These are phyloP conservation scores for Grosmannia clavigera DNA, from an alignment of 2,329 filamentous ascomycete species.

Conservation along the genomic window DNA sequence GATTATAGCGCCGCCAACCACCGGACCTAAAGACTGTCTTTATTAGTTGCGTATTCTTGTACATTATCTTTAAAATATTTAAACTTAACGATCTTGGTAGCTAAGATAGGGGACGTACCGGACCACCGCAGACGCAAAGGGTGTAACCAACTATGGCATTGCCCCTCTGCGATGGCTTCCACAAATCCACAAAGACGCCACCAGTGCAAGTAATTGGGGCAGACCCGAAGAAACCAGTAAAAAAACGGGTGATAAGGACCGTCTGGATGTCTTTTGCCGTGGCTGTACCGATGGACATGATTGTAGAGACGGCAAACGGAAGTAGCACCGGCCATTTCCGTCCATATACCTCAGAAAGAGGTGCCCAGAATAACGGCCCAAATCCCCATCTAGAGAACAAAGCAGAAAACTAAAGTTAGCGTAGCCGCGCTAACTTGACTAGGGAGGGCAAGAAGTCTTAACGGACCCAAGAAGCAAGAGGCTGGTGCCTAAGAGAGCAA, in stretches of 20 bases:
- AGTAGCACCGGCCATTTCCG: too few relatives aligned
- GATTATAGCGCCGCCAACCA: background rate
- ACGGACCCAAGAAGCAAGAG: conserved; percentile 35
- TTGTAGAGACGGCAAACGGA: too few relatives aligned
- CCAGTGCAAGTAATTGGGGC: conserved; percentile 59
- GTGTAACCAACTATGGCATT: conserved; percentile 52
- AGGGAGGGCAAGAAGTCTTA: too few relatives aligned
- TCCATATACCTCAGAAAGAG: too few relatives aligned
- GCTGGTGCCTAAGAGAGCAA: conserved; percentile 31
- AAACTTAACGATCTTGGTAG: background rate
- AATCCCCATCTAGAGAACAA: too few relatives aligned
- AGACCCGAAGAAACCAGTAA: conserved; percentile 47
- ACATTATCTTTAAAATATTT: background rate
- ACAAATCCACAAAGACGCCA: conserved; percentile 56
- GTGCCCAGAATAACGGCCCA: too few relatives aligned
- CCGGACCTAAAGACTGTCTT: background rate
- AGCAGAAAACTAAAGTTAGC: too few relatives aligned
- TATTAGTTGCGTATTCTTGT: background rate
- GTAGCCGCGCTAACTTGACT: too few relatives aligned
- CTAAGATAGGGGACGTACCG: background rate
- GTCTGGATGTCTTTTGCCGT: conserved; percentile 39
- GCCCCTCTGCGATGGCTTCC: conserved; percentile 44
- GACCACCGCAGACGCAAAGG: background rate
- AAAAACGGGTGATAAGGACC: conserved; percentile 50
- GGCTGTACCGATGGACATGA: too few relatives aligned